These are phyloP conservation scores for Cyclocybe aegerita DNA, from an alignment of 768 basidiomycete genomes.

Conservation along the genomic window DNA sequence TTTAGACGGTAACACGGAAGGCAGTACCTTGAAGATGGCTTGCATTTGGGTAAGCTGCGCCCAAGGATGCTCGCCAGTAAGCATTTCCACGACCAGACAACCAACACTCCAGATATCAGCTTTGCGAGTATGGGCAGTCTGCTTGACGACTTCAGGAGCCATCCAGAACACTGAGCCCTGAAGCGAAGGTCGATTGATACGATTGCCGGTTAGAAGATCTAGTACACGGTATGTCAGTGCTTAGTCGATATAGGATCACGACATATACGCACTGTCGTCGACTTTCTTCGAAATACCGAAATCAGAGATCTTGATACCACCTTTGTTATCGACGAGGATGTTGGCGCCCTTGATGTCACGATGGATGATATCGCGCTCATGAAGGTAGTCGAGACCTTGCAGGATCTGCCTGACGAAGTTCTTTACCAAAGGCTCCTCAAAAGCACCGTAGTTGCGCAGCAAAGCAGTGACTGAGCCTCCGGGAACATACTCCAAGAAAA, in stretches of 20 bases:
- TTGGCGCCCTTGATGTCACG: constrained; percentile 99
- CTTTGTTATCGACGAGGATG: constrained; percentile 97
- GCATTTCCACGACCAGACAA: constrained; percentile 94
- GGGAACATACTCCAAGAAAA: constrained; percentile 96
- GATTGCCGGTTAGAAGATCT: constrained; percentile 57
- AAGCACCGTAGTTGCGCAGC: constrained; percentile 88
- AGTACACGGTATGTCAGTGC: not conserved
- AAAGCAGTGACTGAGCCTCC: constrained; percentile 92
- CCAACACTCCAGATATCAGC: constrained; percentile 98
- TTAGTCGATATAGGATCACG: not conserved
- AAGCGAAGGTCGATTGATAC: constrained; percentile 85
- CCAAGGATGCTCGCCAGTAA: constrained; percentile 95
- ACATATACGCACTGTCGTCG: constrained; percentile 76
- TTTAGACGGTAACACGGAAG: not conserved
- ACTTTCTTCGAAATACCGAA: constrained; percentile 98
- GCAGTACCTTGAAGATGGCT: constrained; percentile 88
- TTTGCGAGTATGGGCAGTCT: constrained; percentile 87
- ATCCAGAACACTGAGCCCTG: constrained; percentile 99
- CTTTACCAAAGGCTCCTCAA: constrained; percentile 88
- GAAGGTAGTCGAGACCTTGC: constrained; percentile 85
- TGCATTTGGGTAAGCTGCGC: constrained; percentile 98
- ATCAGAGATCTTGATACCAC: constrained; percentile 96
- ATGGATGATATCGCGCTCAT: constrained; percentile 93
- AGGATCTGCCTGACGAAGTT: constrained; percentile 94
- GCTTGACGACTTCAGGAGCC: constrained; percentile 98